Evolutionary conservation across 176 grass and related monocot species (phyloP).

Genomic region (Alloteropsis semialata): DNA sequence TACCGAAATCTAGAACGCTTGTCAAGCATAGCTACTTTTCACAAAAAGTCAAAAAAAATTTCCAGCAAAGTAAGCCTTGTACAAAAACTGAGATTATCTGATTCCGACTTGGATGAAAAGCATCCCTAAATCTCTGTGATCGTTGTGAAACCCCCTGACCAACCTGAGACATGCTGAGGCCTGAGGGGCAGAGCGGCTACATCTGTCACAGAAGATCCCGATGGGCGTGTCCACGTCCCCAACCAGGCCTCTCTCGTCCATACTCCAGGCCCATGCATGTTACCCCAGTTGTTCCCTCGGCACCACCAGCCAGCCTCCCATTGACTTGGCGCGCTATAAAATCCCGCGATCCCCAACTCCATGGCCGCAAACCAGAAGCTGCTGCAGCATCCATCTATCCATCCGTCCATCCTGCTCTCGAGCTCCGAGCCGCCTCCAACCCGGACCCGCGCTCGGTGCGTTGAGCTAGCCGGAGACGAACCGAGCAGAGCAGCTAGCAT

Average conservation of each 20-base stretch:
- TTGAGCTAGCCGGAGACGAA: neutral
- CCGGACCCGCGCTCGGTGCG: neutral
- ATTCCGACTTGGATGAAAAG: neutral
- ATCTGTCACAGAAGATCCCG: slow-evolving; percentile 15
- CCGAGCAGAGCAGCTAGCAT: neutral
- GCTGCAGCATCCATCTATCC: neutral
- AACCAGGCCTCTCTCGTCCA: slow-evolving; percentile 6
- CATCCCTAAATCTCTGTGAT: too few relatives aligned
- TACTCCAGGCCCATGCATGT: slow-evolving; percentile 37
- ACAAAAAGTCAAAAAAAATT: slow-evolving; percentile 12
- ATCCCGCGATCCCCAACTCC: slow-evolving; percentile 10
- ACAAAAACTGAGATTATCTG: neutral
- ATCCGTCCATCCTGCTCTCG: neutral
- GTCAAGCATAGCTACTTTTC: neutral
- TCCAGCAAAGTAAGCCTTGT: neutral
- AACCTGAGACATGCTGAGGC: neutral
- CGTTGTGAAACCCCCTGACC: neutral
- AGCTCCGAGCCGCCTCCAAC: neutral
- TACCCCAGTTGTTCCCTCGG: neutral
- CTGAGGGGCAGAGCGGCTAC: neutral
- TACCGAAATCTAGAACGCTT: neutral
- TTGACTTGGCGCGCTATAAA: slow-evolving; percentile 33
- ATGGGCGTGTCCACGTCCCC: slow-evolving; percentile 3
- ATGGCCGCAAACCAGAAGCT: slow-evolving; percentile 34
- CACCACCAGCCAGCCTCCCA: slow-evolving; percentile 1